phyloP scores from a whole-genome alignment of 345 rosid species.

The Stellera chamaejasme region DNA sequence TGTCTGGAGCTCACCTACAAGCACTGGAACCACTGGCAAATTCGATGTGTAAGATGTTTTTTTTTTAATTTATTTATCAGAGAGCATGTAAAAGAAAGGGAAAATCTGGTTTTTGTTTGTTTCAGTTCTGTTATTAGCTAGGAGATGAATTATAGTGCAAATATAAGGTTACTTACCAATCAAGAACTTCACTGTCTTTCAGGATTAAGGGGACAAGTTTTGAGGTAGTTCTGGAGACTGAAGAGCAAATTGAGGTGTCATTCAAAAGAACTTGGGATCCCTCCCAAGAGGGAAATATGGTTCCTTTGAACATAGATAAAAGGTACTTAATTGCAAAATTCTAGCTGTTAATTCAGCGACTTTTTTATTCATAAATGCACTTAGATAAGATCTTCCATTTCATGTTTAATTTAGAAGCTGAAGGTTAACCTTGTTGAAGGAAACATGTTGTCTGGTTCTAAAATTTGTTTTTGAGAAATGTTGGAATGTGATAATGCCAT shows the following conservation, averaged over 20 bases:
- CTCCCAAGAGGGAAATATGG: slow-evolving; percentile 26
- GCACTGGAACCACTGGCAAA: slow-evolving; percentile 25
- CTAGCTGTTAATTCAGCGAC: neutral
- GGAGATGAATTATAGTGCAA: too few species aligned
- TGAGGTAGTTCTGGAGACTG: slow-evolving; percentile 34
- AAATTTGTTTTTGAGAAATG: too few species aligned
- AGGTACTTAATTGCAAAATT: slow-evolving; percentile 23
- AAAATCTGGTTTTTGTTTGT: too few species aligned
- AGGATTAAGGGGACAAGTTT: slow-evolving; percentile 58
- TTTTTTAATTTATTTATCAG: neutral
- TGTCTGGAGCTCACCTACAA: slow-evolving; percentile 36
- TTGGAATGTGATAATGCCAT: too few species aligned
- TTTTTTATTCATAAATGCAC: neutral
- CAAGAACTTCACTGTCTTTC: slow-evolving; percentile 9
- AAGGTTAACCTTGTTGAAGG: neutral
- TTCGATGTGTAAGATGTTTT: slow-evolving; percentile 57
- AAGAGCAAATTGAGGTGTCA: slow-evolving; percentile 54
- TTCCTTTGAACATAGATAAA: slow-evolving; percentile 65
- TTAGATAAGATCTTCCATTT: neutral
- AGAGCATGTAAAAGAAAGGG: too few species aligned
- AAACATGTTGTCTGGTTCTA: too few species aligned
- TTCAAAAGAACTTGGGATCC: slow-evolving; percentile 50
- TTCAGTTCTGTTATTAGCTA: too few species aligned
- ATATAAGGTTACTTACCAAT: neutral
- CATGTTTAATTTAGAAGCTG: too few species aligned